Conservation (phyloP, 345 rosid species). For the Rhodamnia argentea region DNA sequence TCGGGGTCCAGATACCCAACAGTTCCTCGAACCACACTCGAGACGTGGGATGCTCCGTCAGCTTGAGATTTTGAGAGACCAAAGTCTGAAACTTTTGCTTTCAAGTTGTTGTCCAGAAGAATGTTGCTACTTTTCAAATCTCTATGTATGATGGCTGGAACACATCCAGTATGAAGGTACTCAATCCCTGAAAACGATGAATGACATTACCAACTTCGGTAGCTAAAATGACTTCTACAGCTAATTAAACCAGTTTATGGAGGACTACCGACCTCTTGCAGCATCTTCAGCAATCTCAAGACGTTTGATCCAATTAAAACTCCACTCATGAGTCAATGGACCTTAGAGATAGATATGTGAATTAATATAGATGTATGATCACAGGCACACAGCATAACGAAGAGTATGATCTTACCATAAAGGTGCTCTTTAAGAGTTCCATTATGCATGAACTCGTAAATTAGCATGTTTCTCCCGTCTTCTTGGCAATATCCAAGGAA, state of each 20-base stretch:
- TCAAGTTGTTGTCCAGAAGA: slow-evolving; percentile 75
- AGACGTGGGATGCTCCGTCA: slow-evolving; percentile 92
- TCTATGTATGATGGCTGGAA: slow-evolving; percentile 90
- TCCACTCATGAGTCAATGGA: slow-evolving; percentile 41
- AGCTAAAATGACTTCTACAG: not conserved
- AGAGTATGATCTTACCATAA: slow-evolving; percentile 40
- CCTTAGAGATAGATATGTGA: slow-evolving; percentile 22
- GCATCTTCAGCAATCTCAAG: slow-evolving; percentile 97
- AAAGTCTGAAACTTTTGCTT: slow-evolving; percentile 95
- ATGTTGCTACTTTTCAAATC: slow-evolving; percentile 96
- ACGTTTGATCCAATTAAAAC: slow-evolving; percentile 84
- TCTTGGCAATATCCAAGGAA: slow-evolving; percentile 99
- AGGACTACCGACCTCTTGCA: slow-evolving; percentile 56
- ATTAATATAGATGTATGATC: not conserved
- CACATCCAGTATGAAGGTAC: slow-evolving; percentile 96
- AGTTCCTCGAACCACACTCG: slow-evolving; percentile 97
- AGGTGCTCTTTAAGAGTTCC: slow-evolving; percentile 99
- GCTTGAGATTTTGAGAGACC: slow-evolving; percentile 86
- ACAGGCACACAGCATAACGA: not conserved
- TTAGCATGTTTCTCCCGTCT: slow-evolving; percentile 73
- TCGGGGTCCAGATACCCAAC: slow-evolving; percentile 99
- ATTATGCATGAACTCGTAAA: slow-evolving; percentile 91
- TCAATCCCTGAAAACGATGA: slow-evolving; percentile 58
- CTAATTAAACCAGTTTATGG: not conserved
- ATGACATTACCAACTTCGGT: not conserved